phyloP scores from a whole-genome alignment of 257 asterid species.

The Jacaranda mimosifolia region DNA sequence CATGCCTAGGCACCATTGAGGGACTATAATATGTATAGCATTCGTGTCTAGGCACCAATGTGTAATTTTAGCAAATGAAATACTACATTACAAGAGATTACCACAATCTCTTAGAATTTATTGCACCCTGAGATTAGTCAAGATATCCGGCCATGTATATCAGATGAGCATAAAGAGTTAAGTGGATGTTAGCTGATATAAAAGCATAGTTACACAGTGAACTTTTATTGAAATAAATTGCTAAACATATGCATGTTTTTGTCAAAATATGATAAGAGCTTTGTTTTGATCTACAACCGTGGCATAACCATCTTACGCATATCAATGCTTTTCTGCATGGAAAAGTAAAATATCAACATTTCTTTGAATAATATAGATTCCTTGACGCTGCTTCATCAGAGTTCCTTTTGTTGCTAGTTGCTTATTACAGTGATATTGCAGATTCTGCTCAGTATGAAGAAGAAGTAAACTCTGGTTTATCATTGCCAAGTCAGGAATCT shows the following conservation, averaged over 20 bases:
- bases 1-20: too few relatives aligned
- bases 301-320: constrained; percentile 14
- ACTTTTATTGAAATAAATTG: not conserved
- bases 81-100: too few relatives aligned
- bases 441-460: constrained; percentile 52
- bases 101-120: too few relatives aligned
- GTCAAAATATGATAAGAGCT: not conserved
- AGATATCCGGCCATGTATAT: too few relatives aligned
- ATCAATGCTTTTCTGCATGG: not conserved
- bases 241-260: not conserved
- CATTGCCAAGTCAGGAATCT: constrained; percentile 45
- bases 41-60: too few relatives aligned
- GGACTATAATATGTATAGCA: too few relatives aligned
- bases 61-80: too few relatives aligned
- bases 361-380: not conserved
- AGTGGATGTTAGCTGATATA: not conserved
- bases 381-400: not conserved
- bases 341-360: not conserved
- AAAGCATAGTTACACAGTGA: not conserved
- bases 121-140: too few relatives aligned
- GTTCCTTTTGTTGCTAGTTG: constrained; percentile 11
- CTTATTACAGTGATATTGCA: constrained; percentile 43
- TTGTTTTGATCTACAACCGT: not conserved
- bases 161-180: not conserved
- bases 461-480: constrained; percentile 36